Conservation (phyloP, 805 yeast genomes). For the Zygoascus flipseniorum region DNA sequence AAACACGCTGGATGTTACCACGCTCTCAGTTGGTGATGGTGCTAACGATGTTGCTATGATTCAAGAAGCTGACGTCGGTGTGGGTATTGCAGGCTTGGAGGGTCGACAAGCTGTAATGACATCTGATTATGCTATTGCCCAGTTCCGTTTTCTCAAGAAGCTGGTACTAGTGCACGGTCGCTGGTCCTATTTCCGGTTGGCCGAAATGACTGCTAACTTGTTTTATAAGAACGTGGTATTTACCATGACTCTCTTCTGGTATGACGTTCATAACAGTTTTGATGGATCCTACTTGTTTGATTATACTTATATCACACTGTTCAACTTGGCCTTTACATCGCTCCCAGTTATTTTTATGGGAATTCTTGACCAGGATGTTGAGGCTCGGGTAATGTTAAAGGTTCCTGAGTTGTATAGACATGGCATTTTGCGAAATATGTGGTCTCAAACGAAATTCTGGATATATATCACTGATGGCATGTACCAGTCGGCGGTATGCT, state of each 20-base stretch:
- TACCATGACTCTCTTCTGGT: slow-evolving; percentile 71
- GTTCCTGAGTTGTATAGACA: slow-evolving; percentile 64
- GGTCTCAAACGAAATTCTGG: slow-evolving; percentile 53
- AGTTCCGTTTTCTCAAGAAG: slow-evolving; percentile 58
- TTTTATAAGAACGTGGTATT: slow-evolving; percentile 71
- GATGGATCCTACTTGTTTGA: slow-evolving; percentile 74
- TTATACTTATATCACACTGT: slow-evolving; percentile 69
- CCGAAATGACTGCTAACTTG: slow-evolving; percentile 73
- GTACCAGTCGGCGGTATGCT: slow-evolving; percentile 62
- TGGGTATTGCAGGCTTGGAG: slow-evolving; percentile 82
- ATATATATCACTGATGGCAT: slow-evolving; percentile 60
- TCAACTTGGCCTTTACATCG: slow-evolving; percentile 74
- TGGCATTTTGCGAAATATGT: slow-evolving; percentile 57
- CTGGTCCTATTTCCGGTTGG: slow-evolving; percentile 68
- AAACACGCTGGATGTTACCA: slow-evolving; percentile 57
- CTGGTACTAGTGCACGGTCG: slow-evolving; percentile 72
- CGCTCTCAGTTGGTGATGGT: slow-evolving; percentile 79
- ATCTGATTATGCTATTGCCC: slow-evolving; percentile 76
- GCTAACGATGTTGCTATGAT: slow-evolving; percentile 86
- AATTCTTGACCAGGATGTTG: slow-evolving; percentile 67
- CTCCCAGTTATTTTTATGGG: slow-evolving; percentile 69
- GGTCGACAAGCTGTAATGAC: slow-evolving; percentile 86
- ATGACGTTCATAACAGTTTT: slow-evolving; percentile 55
- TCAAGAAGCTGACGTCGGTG: slow-evolving; percentile 77
- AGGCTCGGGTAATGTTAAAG: slow-evolving; percentile 52